Percentiles rank a stretch among this genome's conserved stretches.
Conservation (phyloP, 139 green algal species). For the Pleodorina starrii region DNA sequence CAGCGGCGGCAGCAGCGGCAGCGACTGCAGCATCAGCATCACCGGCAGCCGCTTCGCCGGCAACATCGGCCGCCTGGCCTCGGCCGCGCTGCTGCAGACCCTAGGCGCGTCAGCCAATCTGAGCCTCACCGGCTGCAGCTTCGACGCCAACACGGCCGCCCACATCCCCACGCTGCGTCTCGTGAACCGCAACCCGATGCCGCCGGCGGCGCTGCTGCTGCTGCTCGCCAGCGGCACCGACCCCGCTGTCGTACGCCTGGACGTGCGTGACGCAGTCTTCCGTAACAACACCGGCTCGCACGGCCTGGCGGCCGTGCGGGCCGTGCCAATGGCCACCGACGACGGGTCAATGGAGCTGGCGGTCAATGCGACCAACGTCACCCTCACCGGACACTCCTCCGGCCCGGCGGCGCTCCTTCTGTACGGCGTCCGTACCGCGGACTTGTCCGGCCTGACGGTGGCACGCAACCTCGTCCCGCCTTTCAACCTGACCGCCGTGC, state of each 20-base stretch:
- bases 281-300: background rate
- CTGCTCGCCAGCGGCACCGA: background rate
- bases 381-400: background rate
- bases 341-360: background rate
- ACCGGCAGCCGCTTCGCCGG: background rate
- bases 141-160: background rate
- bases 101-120: too few relatives aligned
- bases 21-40: background rate
- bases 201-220: background rate
- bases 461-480: background rate
- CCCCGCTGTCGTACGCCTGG: background rate
- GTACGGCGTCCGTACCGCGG: background rate
- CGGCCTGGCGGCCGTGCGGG: background rate
- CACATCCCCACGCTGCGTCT: too few relatives aligned
- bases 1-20: too few relatives aligned
- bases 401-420: background rate
- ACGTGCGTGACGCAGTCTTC: background rate
- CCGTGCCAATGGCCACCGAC: too few relatives aligned
- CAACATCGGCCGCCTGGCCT: background rate
- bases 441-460: background rate
- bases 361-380: background rate
- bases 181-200: too few relatives aligned
- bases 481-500: too few relatives aligned
- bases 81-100: background rate
- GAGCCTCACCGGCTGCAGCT: background rate